Evolutionary conservation across 306 rosid species (phyloP).

Genomic region (Betula pendula): DNA sequence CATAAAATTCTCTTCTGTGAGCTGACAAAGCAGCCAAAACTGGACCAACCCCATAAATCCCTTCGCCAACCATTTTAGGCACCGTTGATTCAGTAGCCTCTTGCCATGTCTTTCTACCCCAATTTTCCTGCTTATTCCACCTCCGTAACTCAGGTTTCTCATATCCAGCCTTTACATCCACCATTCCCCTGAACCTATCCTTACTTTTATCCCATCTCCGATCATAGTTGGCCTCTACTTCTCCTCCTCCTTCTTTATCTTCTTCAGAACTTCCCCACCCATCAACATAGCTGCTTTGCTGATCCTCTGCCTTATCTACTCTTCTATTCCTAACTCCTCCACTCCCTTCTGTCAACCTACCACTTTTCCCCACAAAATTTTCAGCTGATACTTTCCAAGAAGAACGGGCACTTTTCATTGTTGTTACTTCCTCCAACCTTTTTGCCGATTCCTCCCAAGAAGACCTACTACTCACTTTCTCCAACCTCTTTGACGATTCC

Average conservation of each 20-base stretch:
- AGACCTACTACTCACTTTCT: conserved; percentile 38
- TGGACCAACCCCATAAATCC: conserved; percentile 91
- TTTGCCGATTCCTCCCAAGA: conserved; percentile 58
- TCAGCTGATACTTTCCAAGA: conserved; percentile 30
- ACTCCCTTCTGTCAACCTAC: conserved; percentile 19
- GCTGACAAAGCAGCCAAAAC: conserved; percentile 93
- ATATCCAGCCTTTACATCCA: conserved; percentile 38
- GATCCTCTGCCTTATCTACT: conserved; percentile 39
- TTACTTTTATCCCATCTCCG: conserved; percentile 88
- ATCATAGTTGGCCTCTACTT: conserved; percentile 54
- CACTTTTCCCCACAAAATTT: conserved; percentile 27
- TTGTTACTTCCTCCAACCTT: conserved; percentile 40
- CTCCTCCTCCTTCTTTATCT: conserved; percentile 48
- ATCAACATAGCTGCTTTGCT: conserved; percentile 26
- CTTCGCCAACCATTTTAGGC: conserved; percentile 86
- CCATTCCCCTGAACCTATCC: conserved; percentile 52
- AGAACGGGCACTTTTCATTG: conserved; percentile 31
- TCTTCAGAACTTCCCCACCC: conserved; percentile 34
- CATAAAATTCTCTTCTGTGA: conserved; percentile 89
- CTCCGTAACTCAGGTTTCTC: conserved; percentile 68
- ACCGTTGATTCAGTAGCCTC: conserved; percentile 79
- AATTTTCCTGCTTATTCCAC: conserved; percentile 77
- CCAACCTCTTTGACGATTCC: conserved; percentile 36
- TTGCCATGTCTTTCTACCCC: conserved; percentile 86
- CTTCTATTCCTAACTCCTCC: conserved; percentile 32